phyloP scores from a whole-genome alignment of 805 yeast species.

The Saccharomycopsis oosterbeekiorum region DNA sequence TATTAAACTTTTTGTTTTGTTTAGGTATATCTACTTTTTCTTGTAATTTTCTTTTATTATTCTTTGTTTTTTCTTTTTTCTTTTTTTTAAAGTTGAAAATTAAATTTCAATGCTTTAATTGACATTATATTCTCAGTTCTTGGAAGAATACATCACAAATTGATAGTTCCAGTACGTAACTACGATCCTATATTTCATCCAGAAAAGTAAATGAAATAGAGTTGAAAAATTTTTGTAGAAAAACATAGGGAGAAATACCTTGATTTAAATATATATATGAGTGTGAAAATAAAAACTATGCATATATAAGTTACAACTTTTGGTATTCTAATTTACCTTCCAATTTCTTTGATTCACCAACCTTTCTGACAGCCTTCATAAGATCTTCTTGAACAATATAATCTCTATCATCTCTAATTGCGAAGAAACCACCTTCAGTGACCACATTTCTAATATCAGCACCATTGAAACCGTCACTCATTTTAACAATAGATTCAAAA shows the following conservation, averaged over 20 bases:
- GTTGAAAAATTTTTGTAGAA: background rate
- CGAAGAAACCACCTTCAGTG: slow-evolving; percentile 98
- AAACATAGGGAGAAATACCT: background rate
- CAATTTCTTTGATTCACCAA: slow-evolving; percentile 90
- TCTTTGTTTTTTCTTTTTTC: background rate
- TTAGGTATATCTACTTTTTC: background rate
- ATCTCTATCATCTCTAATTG: slow-evolving; percentile 95
- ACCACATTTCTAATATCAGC: slow-evolving; percentile 95
- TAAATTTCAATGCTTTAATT: too few relatives aligned
- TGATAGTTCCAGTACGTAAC: too few relatives aligned
- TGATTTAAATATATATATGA: background rate
- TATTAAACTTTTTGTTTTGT: background rate
- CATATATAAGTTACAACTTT: slow-evolving; percentile 44
- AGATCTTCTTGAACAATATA: slow-evolving; percentile 86
- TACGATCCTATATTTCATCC: too few relatives aligned
- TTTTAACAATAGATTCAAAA: slow-evolving; percentile 92
- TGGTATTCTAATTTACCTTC: slow-evolving; percentile 95
- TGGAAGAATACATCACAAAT: too few relatives aligned
- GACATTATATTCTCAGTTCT: too few relatives aligned
- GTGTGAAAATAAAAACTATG: background rate
- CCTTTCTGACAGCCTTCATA: slow-evolving; percentile 97
- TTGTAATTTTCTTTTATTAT: background rate
- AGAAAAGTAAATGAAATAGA: background rate
- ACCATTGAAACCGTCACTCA: slow-evolving; percentile 99
- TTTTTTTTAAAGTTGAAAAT: too few relatives aligned